phyloP scores from a whole-genome alignment of 257 asterid species.

The Fraxinus pennsylvanica region DNA sequence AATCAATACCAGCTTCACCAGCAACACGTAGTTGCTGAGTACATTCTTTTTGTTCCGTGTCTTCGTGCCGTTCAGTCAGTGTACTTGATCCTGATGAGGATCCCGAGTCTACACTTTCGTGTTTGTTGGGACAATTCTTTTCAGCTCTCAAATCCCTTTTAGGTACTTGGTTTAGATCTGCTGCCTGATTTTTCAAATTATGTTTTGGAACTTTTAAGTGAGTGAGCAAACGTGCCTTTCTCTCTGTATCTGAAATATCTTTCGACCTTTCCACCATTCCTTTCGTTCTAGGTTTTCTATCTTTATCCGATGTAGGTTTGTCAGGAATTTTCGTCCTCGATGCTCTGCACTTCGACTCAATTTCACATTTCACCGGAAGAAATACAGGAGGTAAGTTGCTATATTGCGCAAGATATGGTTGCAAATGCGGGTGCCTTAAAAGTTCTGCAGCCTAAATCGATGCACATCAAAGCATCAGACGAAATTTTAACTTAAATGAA shows the following conservation, averaged over 20 bases:
- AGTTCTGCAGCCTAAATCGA: conserved; percentile 75
- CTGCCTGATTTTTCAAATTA: conserved; percentile 8
- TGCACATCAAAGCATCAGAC: conserved; percentile 5
- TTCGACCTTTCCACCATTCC: conserved; percentile 27
- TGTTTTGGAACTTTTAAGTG: conserved; percentile 12
- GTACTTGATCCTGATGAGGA: conserved; percentile 63
- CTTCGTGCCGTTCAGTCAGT: conserved; percentile 49
- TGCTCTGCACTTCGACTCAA: conserved; percentile 20
- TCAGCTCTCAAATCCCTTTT: conserved; percentile 16
- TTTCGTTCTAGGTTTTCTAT: conserved; percentile 20
- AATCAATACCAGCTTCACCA: conserved; percentile 3
- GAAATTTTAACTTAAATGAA: background rate
- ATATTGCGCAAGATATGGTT: conserved; percentile 56
- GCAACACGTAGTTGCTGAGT: conserved; percentile 1
- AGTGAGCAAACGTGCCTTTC: conserved; percentile 14
- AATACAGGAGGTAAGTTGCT: conserved; percentile 53
- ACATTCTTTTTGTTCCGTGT: conserved; percentile 8
- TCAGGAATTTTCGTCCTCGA: conserved; percentile 22
- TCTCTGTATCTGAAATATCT: conserved; percentile 11
- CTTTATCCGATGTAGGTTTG: conserved; percentile 25
- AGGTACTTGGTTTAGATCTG: background rate
- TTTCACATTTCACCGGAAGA: conserved; percentile 47
- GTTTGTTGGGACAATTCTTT: conserved; percentile 1
- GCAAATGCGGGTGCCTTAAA: conserved; percentile 76
- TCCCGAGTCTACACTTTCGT: conserved; percentile 31